Conservation (phyloP, 768 basidiomycete species). For the Lactifluus pinguis region DNA sequence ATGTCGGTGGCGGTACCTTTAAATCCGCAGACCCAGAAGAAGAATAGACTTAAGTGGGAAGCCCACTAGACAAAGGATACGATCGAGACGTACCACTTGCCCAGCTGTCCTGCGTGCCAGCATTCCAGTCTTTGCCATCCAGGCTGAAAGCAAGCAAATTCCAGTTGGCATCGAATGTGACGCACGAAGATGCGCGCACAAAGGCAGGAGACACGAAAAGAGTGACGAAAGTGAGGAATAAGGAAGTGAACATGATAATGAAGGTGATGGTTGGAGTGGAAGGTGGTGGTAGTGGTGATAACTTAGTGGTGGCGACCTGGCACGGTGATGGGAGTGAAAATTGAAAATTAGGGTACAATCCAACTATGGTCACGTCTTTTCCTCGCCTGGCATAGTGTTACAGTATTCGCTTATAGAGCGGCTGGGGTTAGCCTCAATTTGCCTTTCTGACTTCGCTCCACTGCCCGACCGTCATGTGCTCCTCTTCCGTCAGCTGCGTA, state of each 20-base stretch:
- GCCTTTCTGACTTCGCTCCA: slow-evolving; percentile 33
- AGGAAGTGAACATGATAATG: slow-evolving; percentile 28
- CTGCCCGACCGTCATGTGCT: slow-evolving; percentile 75
- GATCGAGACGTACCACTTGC: slow-evolving; percentile 32
- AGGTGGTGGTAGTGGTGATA: background rate
- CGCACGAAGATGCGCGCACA: slow-evolving; percentile 45
- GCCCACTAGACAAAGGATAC: background rate
- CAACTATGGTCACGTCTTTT: no score
- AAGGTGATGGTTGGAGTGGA: background rate
- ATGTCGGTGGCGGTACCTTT: slow-evolving; percentile 55
- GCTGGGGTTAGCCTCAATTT: no score
- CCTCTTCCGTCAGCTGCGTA: slow-evolving; percentile 45
- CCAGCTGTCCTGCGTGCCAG: slow-evolving; percentile 68
- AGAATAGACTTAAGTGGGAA: background rate
- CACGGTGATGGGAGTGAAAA: background rate
- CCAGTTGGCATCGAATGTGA: slow-evolving; percentile 72
- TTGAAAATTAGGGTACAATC: no score
- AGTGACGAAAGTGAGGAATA: slow-evolving; percentile 38
- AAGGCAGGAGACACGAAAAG: slow-evolving; percentile 36
- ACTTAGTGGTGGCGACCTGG: background rate
- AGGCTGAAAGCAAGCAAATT: slow-evolving; percentile 84
- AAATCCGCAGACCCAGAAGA: background rate
- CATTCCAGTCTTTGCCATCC: slow-evolving; percentile 75
- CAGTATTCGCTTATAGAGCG: no score
- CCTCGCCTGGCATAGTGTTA: no score